Evolutionary conservation across 305 asterid species (phyloP).

Genomic region (Fraxinus paxiana): DNA sequence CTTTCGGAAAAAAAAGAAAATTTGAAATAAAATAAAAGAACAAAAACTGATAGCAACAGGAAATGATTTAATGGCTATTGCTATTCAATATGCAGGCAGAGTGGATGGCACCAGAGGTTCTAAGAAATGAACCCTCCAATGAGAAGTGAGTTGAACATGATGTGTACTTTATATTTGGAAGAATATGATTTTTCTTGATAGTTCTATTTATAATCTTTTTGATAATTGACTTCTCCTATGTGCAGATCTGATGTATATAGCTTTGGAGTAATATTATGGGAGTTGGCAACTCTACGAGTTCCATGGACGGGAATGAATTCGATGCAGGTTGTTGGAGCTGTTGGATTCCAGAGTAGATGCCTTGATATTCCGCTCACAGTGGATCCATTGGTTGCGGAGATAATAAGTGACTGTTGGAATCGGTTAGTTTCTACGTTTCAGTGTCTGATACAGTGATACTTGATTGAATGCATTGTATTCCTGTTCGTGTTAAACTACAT

Average conservation of each 20-base stretch:
- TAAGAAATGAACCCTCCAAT: constrained; percentile 65
- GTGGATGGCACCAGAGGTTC: constrained; percentile 65
- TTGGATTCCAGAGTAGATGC: constrained; percentile 82
- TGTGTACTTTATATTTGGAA: neutral
- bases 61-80: constrained; percentile 15
- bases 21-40: constrained; percentile 9
- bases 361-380: constrained; percentile 67
- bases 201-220: neutral
- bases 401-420: constrained; percentile 72
- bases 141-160: constrained; percentile 50
- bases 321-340: constrained; percentile 99
- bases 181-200: neutral
- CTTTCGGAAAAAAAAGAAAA: neutral
- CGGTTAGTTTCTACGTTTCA: constrained; percentile 38
- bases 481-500: neutral
- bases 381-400: constrained; percentile 69
- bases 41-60: neutral
- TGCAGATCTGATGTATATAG: constrained; percentile 94
- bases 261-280: constrained; percentile 95
- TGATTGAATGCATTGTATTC: neutral
- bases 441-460: neutral
- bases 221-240: constrained; percentile 5
- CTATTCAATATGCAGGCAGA: constrained; percentile 61
- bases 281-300: constrained; percentile 76
- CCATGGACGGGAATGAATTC: constrained; percentile 96